Evolutionary conservation across 2,329 filamentous ascomycete species (phyloP).

Genomic region (Tolypocladium cylindrosporum): DNA sequence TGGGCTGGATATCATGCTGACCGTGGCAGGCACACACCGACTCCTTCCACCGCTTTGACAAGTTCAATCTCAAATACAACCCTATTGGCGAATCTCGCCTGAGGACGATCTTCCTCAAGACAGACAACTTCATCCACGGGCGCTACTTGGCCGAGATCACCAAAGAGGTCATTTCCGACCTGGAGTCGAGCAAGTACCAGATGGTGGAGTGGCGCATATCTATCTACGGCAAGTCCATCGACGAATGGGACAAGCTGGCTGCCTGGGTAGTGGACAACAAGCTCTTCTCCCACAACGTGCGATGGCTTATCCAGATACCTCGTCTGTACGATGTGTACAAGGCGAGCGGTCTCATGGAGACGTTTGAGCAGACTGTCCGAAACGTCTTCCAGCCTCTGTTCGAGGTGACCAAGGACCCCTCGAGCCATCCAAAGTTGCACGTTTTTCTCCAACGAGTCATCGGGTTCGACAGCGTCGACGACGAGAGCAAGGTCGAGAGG

Average conservation of each 20-base stretch:
- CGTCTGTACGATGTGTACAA: slow-evolving; percentile 96
- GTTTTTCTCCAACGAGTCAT: slow-evolving; percentile 91
- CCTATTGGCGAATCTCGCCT: slow-evolving; percentile 91
- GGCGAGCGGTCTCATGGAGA: slow-evolving; percentile 73
- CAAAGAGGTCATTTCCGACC: slow-evolving; percentile 91
- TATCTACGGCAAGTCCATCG: slow-evolving; percentile 82
- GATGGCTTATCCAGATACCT: slow-evolving; percentile 93
- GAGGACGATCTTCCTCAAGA: slow-evolving; percentile 97
- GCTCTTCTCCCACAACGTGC: slow-evolving; percentile 92
- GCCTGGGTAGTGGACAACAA: slow-evolving; percentile 98
- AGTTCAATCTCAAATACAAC: slow-evolving; percentile 99
- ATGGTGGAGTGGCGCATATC: slow-evolving; percentile 99
- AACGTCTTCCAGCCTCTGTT: slow-evolving; percentile 94
- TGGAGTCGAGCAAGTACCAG: slow-evolving; percentile 98
- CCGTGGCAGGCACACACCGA: slow-evolving; percentile 72
- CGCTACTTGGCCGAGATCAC: slow-evolving; percentile 96
- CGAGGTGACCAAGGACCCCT: slow-evolving; percentile 82
- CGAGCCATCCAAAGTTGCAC: slow-evolving; percentile 83
- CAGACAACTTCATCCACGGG: slow-evolving; percentile 93
- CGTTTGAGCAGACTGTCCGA: slow-evolving; percentile 79
- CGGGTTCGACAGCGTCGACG: slow-evolving; percentile 94
- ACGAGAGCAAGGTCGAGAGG: slow-evolving; percentile 93
- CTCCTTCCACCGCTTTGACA: slow-evolving; percentile 97
- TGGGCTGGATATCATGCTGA: slow-evolving; percentile 1
- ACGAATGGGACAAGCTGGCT: slow-evolving; percentile 96